Percentiles rank a stretch among this genome's conserved stretches.
These are phyloP conservation scores for Pseudohalonectria lignicola DNA, from an alignment of 2,329 filamentous ascomycete species.

Conservation along the genomic window DNA sequence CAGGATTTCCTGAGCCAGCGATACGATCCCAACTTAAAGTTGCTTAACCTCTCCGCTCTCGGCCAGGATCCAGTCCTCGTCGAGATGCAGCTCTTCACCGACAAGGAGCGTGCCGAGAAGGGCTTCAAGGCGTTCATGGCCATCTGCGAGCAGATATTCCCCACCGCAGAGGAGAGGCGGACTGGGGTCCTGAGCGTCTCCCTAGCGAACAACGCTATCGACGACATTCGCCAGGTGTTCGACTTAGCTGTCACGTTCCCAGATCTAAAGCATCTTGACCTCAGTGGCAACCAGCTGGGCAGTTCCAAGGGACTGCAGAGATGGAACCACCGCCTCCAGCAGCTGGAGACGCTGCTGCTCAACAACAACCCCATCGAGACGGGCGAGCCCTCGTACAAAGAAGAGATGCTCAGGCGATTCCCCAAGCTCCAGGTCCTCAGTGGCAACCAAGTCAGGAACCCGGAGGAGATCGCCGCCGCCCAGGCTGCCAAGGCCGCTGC, in stretches of 20 bases:
- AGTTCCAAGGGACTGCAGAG: slow-evolving; percentile 55
- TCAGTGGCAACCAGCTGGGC: slow-evolving; percentile 72
- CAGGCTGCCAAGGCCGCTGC: slow-evolving; percentile 36
- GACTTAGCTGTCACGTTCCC: slow-evolving; percentile 70
- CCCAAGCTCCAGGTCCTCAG: slow-evolving; percentile 72
- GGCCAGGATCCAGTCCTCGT: slow-evolving; percentile 61
- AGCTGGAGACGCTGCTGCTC: slow-evolving; percentile 72
- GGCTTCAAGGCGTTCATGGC: slow-evolving; percentile 89
- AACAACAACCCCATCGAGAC: slow-evolving; percentile 63
- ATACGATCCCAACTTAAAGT: slow-evolving; percentile 60
- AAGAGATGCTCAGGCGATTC: slow-evolving; percentile 70
- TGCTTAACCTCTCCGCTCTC: slow-evolving; percentile 75
- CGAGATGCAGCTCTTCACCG: slow-evolving; percentile 65
- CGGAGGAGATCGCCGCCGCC: slow-evolving; percentile 53
- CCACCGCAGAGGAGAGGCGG: slow-evolving; percentile 57
- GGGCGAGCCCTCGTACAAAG: slow-evolving; percentile 47
- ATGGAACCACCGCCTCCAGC: slow-evolving; percentile 71
- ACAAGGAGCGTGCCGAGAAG: slow-evolving; percentile 62
- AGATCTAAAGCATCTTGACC: slow-evolving; percentile 76
- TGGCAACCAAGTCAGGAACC: slow-evolving; percentile 59
- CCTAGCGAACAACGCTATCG: slow-evolving; percentile 69
- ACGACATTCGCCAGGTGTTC: slow-evolving; percentile 61
- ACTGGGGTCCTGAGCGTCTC: slow-evolving; percentile 75
- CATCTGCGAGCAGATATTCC: slow-evolving; percentile 70
- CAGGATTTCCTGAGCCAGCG: slow-evolving; percentile 61